These are phyloP conservation scores for Paratinospora sagittata DNA, from an alignment of 164 flowering plant genomes.

Conservation along the genomic window DNA sequence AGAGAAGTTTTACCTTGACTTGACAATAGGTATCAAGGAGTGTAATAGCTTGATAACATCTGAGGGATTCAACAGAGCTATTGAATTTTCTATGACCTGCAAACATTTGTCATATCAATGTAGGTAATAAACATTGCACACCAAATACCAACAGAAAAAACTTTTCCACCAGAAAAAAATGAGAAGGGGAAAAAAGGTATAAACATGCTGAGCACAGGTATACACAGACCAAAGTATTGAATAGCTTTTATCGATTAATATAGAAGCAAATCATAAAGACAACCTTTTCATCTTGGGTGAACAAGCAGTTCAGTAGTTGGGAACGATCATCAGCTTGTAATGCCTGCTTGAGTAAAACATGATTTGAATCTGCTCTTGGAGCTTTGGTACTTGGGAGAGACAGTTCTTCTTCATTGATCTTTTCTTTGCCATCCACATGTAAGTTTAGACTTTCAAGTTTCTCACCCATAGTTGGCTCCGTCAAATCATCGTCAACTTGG, in stretches of 20 bases:
- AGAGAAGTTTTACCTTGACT: conserved; percentile 54
- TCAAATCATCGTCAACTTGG: conserved; percentile 34
- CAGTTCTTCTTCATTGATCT: conserved; percentile 22
- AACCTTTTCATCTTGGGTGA: conserved; percentile 80
- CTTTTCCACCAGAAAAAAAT: no score
- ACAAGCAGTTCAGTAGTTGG: conserved; percentile 70
- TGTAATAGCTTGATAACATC: conserved; percentile 77
- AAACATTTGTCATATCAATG: conserved; percentile 6
- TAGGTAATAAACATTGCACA: not conserved
- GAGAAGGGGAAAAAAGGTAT: not conserved
- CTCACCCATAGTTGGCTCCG: conserved; percentile 93
- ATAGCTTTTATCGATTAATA: no score
- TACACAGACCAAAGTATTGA: no score
- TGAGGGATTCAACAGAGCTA: conserved; percentile 53
- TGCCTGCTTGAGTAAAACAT: conserved; percentile 83
- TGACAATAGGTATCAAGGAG: conserved; percentile 51
- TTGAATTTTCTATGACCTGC: conserved; percentile 81
- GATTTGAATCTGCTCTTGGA: conserved; percentile 92
- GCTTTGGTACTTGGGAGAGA: conserved; percentile 31
- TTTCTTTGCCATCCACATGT: conserved; percentile 20
- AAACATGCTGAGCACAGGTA: no score
- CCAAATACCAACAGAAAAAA: no score
- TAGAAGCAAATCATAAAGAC: no score
- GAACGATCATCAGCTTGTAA: conserved; percentile 82
- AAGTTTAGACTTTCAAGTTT: conserved; percentile 58